These are phyloP conservation scores for Colletotrichum sansevieriae DNA, from an alignment of 2,329 filamentous ascomycete species.

Conservation along the genomic window DNA sequence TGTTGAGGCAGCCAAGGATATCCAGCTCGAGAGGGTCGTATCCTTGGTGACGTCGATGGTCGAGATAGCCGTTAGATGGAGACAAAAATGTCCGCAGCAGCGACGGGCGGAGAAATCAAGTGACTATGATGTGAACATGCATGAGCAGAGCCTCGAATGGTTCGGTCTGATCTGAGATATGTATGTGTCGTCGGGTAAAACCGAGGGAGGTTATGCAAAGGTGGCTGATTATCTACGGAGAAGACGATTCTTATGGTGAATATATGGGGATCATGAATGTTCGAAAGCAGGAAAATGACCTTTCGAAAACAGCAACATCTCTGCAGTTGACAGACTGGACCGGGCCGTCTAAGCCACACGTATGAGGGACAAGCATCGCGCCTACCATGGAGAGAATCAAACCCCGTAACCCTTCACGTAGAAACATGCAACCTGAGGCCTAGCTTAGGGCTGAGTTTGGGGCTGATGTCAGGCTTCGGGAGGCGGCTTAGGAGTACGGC, in stretches of 20 bases:
- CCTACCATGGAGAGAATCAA: neutral
- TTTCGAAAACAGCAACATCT: neutral
- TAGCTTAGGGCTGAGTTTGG: constrained; percentile 33
- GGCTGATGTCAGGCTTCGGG: constrained; percentile 33
- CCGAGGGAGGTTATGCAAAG: neutral
- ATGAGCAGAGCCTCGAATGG: constrained; percentile 8
- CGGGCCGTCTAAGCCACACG: constrained; percentile 15
- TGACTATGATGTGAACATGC: constrained; percentile 26
- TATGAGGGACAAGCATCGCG: neutral
- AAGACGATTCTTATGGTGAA: neutral
- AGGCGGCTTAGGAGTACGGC: constrained; percentile 1
- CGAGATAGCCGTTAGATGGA: constrained; percentile 29
- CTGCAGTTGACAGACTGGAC: neutral
- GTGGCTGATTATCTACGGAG: constrained; percentile 5
- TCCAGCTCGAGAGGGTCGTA: neutral
- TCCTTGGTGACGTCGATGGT: constrained; percentile 28
- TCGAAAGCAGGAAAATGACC: constrained; percentile 14
- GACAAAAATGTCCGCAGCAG: neutral
- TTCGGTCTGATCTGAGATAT: constrained; percentile 1
- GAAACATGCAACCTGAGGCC: constrained; percentile 5
- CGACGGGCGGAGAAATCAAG: constrained; percentile 1
- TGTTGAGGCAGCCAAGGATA: constrained; percentile 3
- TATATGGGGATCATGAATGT: constrained; percentile 1
- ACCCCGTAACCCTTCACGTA: neutral
- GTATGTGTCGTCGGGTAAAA: constrained; percentile 2